A percentile compares a stretch with the other conserved stretches of the same genome.
phyloP scores from a whole-genome alignment of 177 flowering plant genomes.

The Telopea speciosissima region DNA sequence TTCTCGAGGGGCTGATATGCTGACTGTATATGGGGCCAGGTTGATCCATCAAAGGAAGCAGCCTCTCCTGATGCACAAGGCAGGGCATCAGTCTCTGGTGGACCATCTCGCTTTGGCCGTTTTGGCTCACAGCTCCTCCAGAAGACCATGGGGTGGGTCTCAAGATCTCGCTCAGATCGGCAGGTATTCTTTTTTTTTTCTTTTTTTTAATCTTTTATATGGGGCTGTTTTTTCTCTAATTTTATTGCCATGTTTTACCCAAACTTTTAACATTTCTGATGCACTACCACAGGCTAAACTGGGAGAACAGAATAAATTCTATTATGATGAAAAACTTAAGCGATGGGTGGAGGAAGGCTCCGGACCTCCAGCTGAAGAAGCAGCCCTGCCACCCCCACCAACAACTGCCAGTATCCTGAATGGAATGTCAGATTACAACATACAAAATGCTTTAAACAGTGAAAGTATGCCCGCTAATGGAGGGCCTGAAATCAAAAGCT shows the following conservation, averaged over 20 bases:
- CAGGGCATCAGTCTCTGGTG: slow-evolving; percentile 41
- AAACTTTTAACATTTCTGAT: background rate
- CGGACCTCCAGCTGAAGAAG: slow-evolving; percentile 75
- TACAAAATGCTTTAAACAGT: slow-evolving; percentile 38
- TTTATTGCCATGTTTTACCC: background rate
- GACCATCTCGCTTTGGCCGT: slow-evolving; percentile 69
- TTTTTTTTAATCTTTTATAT: background rate
- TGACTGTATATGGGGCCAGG: slow-evolving; percentile 27
- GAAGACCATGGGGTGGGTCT: slow-evolving; percentile 79
- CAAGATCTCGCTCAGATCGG: slow-evolving; percentile 59
- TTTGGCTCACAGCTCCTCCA: slow-evolving; percentile 71
- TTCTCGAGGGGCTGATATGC: background rate
- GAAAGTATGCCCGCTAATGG: slow-evolving; percentile 38
- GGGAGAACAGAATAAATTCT: slow-evolving; percentile 86
- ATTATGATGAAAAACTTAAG: slow-evolving; percentile 90
- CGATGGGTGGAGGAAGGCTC: slow-evolving; percentile 97
- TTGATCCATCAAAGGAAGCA: slow-evolving; percentile 43
- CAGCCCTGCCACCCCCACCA: slow-evolving; percentile 88
- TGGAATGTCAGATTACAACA: slow-evolving; percentile 50
- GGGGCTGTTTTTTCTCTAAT: background rate
- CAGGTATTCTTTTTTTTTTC: slow-evolving; percentile 48
- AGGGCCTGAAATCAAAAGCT: slow-evolving; percentile 30
- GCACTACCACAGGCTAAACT: slow-evolving; percentile 61
- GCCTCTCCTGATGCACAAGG: slow-evolving; percentile 35
- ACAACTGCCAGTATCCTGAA: slow-evolving; percentile 52